Conservation (phyloP, 2,329 filamentous ascomycete genomes). For the Aspergillus sp. region DNA sequence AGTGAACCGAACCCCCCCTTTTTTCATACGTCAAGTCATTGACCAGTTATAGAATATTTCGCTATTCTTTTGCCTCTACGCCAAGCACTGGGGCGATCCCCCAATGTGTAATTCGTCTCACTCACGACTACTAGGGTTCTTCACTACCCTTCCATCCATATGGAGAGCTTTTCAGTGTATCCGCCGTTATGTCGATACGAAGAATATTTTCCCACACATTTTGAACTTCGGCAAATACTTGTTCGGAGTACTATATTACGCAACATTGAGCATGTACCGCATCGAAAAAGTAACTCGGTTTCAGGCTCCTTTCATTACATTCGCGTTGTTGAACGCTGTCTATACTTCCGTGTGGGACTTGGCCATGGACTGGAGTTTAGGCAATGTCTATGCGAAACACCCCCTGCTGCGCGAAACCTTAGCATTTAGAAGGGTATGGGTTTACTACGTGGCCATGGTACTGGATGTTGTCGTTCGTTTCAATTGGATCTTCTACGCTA, state of each 20-base stretch:
- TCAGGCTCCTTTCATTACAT: conserved; percentile 71
- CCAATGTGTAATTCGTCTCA: conserved; percentile 79
- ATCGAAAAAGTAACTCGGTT: conserved; percentile 62
- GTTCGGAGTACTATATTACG: conserved; percentile 77
- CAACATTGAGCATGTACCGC: conserved; percentile 79
- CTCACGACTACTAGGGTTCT: conserved; percentile 81
- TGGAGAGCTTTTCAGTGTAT: conserved; percentile 91
- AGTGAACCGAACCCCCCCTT: conserved; percentile 34
- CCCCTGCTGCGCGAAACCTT: conserved; percentile 73
- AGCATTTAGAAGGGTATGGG: conserved; percentile 74
- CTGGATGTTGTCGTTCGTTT: conserved; percentile 84
- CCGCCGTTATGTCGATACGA: conserved; percentile 82
- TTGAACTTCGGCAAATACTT: conserved; percentile 90
- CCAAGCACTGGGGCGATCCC: conserved; percentile 72
- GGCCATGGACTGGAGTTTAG: conserved; percentile 93
- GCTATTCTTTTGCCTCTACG: conserved; percentile 92
- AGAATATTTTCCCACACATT: conserved; percentile 85
- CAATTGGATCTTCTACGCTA: conserved; percentile 90
- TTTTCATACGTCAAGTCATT: neutral
- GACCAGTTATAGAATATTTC: conserved; percentile 68
- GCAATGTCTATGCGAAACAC: conserved; percentile 70
- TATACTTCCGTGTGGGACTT: conserved; percentile 92
- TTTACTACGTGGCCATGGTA: conserved; percentile 83
- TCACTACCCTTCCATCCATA: conserved; percentile 77
- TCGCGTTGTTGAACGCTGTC: conserved; percentile 76